Conservation (phyloP, 805 yeast genomes). For the Lipomyces spencermartinsiae region DNA sequence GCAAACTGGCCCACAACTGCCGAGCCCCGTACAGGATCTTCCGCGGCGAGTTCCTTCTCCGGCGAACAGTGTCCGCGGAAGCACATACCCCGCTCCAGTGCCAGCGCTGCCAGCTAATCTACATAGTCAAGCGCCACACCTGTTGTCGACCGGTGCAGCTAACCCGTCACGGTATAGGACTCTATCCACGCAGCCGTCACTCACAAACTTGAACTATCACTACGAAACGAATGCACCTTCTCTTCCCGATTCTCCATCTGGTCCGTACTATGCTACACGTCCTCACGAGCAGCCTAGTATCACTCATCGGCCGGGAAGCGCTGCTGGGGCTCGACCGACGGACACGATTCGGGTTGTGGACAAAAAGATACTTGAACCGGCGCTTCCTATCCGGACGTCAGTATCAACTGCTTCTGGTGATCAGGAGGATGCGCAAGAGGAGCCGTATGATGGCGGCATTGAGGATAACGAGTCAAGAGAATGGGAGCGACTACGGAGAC, state of each 20-base stretch:
- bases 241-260: neutral
- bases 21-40: neutral
- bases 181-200: slow-evolving; percentile 20
- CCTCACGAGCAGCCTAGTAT: neutral
- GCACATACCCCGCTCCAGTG: neutral
- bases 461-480: slow-evolving; percentile 15
- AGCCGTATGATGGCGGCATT: neutral
- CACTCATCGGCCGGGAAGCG: neutral
- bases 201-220: slow-evolving; percentile 9
- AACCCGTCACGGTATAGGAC: slow-evolving; percentile 31
- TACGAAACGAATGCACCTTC: neutral
- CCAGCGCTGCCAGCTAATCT: neutral
- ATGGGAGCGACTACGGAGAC: slow-evolving; percentile 15
- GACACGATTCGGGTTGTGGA: neutral
- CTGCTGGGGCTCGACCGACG: neutral
- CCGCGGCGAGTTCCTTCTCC: neutral
- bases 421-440: neutral
- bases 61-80: slow-evolving; percentile 9
- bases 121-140: neutral
- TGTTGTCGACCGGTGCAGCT: neutral
- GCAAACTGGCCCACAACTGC: slow-evolving; percentile 7
- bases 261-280: neutral
- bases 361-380: neutral
- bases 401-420: neutral
- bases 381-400: neutral